Evolutionary conservation across 257 asterid genomes (phyloP), one percentile per base, ranked within the genome.

Genomic region (Marsdenia floribunda): DNA sequence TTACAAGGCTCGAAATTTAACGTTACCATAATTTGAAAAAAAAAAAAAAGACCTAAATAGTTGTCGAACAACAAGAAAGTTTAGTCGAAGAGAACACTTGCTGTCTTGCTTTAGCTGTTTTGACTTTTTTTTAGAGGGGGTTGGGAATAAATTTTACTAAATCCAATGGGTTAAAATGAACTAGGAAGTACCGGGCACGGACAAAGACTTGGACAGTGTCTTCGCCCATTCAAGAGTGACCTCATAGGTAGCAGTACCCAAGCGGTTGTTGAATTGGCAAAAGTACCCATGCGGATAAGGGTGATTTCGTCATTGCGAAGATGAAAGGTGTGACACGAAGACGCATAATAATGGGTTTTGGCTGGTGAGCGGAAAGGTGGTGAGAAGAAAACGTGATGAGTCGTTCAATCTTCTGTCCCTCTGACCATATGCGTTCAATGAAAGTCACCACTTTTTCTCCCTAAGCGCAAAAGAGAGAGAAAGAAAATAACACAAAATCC

Each of bases 351-450:
- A 76, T 83, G 84, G 81, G 76, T 26, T 71, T 73, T 73, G 82
- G 81, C 77, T 70, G 83, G 86, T 61, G 80, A 71, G 81, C 74
- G 77, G 77, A 77, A 77, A 75, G 76, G 71, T 65, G 59, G 58
- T 15, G 80, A 76, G 80, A 73, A 58, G 65, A 81, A 85, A 85
- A 75, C 85, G 82, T 84, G 85, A 80, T n/a, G 84, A 75, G 70
- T 79, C 80, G 77, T 86, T 82, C 80, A 76, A 73, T 75, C 85
- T 72, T 72, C 73, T 55, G 74, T 63, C 72, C 78, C 75, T 75
- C 84, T 82, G 88, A 84, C 84, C 79, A 78, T 73, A 83, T 77
- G 86, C 88, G 86, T 86, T 75, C 87, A 82, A 57, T 60, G 79
- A 76, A 77, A 76, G 88, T 82, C 78, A 37, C 85, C 54, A 68